Evolutionary conservation across 2,329 filamentous ascomycete species (phyloP).

Genomic region (Pestalotiopsis fici): DNA sequence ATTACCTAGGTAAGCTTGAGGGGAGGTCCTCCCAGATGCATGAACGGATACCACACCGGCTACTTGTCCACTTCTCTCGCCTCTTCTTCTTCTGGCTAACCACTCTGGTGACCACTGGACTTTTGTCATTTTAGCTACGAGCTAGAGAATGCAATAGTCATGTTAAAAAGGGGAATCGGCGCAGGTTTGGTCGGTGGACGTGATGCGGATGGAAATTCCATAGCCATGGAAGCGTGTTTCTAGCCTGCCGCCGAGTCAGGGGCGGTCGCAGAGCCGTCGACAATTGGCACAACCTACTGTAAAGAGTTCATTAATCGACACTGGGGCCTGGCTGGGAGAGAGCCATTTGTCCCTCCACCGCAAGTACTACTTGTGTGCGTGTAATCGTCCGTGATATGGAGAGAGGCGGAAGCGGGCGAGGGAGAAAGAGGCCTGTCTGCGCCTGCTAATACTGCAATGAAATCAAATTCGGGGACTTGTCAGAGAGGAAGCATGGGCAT

Average conservation of each 20-base stretch:
- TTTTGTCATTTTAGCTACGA: neutral
- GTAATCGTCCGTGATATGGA: neutral
- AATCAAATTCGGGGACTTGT: conserved; percentile 2
- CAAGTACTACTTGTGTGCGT: neutral
- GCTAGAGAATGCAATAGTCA: neutral
- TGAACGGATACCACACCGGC: neutral
- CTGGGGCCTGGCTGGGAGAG: neutral
- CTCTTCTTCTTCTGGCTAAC: neutral
- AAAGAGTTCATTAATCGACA: conserved; percentile 1
- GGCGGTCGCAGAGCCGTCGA: neutral
- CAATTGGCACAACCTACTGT: neutral
- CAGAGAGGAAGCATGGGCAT: neutral
- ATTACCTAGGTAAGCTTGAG: too few species aligned
- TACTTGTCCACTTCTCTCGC: neutral
- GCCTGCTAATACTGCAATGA: neutral
- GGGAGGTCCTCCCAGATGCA: neutral
- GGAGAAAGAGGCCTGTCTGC: neutral
- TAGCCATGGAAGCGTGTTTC: neutral
- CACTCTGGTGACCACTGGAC: neutral
- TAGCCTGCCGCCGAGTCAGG: neutral
- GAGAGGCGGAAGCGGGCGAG: neutral
- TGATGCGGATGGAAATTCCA: neutral
- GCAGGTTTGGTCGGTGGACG: neutral
- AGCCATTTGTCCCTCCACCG: neutral
- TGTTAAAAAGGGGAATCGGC: neutral